These are phyloP conservation scores for Artomyces pyxidatus DNA, from an alignment of 768 basidiomycete species.

Conservation along the genomic window DNA sequence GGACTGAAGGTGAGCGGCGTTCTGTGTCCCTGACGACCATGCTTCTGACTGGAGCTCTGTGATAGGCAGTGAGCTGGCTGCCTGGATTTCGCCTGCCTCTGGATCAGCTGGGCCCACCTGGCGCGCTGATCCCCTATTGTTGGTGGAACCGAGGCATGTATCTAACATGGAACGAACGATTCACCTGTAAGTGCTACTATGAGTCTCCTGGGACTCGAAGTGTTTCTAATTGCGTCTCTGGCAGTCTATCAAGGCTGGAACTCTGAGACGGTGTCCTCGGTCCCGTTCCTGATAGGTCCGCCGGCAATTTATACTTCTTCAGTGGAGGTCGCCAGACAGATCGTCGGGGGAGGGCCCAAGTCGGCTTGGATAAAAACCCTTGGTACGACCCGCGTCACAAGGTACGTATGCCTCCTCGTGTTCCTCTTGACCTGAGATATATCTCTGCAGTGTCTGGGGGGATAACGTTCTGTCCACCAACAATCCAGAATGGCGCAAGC, in stretches of 20 bases:
- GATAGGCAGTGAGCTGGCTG: background rate
- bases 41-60: background rate
- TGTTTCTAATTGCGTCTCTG: background rate
- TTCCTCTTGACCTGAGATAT: background rate
- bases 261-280: conserved; percentile 34
- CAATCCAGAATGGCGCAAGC: background rate
- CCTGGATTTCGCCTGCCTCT: background rate
- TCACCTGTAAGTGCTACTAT: background rate
- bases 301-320: conserved; percentile 31
- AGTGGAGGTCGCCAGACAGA: background rate
- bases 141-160: background rate
- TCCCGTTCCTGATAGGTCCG: conserved; percentile 30
- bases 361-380: background rate
- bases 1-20: background rate
- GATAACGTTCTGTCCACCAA: background rate
- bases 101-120: background rate
- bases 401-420: background rate
- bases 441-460: background rate
- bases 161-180: background rate
- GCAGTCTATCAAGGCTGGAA: conserved; percentile 27
- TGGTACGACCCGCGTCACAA: background rate
- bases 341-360: background rate
- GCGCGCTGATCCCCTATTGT: background rate
- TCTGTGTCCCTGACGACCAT: background rate
- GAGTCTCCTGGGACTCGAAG: background rate